Base-by-base conservation (phyloP, 2,329 filamentous ascomycete genomes). In the Dichotomopilus funicola region DNA sequence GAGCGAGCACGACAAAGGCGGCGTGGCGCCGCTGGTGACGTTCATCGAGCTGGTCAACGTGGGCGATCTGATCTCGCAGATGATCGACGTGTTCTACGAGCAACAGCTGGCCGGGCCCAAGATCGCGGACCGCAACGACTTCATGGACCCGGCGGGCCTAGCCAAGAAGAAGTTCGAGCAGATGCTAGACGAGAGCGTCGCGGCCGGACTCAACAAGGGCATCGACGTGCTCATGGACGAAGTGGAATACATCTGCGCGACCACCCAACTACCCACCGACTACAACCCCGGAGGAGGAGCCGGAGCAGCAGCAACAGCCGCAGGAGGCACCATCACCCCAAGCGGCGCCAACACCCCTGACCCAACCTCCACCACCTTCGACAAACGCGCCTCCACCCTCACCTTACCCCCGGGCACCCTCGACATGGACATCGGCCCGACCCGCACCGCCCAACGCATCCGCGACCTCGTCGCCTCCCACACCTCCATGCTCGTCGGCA, bases 161-260 rank as follows among this genome's bases (percentile, higher is more conserved):
- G 91, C 94, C 61, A 99, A 99, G 81, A 97, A 96, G 75, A 91
- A 89, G 62, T 99, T 97, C 65, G 94, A 99, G 76, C 91, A 96
- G 68, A 96, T 96, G 88, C 85, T 99, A 1, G 94, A 99, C 67
- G 94, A 97, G 72, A 89, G 89, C 58, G 94, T 99, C 6, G 94
- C 94, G 4, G 91, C 92, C 7, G 95, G 95, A 1, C 76, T 99
- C 60, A 96, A 96, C 72, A 96, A 95, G 74, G 94, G 94, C 61
- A 97, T 99, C 60, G 92, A 99, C 67, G 94, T 96, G 55, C 81
- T 99, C 44, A 97, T 99, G 88, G 91, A 95, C 65, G 94, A 99
- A 73, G 91, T 97, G 34, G 94, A 99, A 70, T 96, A 95, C 68
- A 81, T 99, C 38, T 91, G 91, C 64, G 91, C 89, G 13, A 96